Conservation (phyloP, 31 red algal species). For the Asparagopsis taxiformis region DNA sequence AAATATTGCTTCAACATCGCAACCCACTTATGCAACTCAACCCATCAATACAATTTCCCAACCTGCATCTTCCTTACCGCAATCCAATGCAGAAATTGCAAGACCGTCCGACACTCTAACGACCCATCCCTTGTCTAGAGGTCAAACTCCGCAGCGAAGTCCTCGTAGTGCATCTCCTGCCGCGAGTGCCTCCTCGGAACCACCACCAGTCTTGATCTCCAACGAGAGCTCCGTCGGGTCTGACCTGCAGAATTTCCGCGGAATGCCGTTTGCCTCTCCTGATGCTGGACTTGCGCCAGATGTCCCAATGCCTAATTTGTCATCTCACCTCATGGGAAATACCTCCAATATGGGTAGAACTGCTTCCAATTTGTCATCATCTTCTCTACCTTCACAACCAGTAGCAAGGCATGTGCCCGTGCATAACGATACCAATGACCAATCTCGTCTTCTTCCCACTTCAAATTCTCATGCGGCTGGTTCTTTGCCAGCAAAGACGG, state of each 20-base stretch:
- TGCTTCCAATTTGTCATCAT: background rate
- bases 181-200: background rate
- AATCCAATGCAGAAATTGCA: background rate
- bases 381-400: background rate
- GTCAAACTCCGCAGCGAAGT: background rate
- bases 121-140: background rate
- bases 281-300: background rate
- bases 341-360: background rate
- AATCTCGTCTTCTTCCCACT: background rate
- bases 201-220: background rate
- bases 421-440: background rate
- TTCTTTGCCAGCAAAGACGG: constrained; percentile 41
- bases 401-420: background rate
- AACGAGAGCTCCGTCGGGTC: background rate
- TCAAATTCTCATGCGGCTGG: background rate
- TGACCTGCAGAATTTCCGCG: background rate
- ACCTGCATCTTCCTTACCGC: background rate
- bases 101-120: background rate
- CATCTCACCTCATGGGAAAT: background rate
- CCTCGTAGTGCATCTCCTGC: background rate
- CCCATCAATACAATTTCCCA: background rate
- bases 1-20: background rate
- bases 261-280: background rate
- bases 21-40: background rate
- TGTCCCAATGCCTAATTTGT: background rate